Base-by-base conservation (phyloP, 2,329 filamentous ascomycete species). In the Xylaria sp. region DNA sequence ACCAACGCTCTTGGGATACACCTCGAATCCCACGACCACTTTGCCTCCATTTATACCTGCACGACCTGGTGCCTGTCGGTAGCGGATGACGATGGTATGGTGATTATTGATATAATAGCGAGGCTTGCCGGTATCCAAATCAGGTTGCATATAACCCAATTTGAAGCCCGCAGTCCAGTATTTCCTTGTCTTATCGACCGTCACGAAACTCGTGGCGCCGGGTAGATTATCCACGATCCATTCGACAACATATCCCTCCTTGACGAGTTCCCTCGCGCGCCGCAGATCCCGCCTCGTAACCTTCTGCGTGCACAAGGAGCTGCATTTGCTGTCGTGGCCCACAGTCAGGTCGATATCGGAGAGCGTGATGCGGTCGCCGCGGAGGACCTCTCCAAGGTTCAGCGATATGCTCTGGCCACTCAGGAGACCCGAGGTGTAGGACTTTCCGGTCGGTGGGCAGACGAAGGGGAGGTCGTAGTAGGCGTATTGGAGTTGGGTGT, bases 221-320 rank as follows among this genome's bases (percentile, higher is more conserved):
- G 92, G 91, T 8, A 96, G 80, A 69, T 96, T 96, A 74, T 96
- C 91, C 64, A 94, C 89, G 66, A 96, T 95, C 92, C 91, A 96
- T 74, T 96, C 91, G 1, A 87, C 87, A n/a, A 94, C 86, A 72
- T 94, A 95, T 42, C 89, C 90, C 56, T 92, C 83, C 62, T 82
- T 83, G 46, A 96, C 87, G 69, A 96, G 76, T 63, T 92, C 80
- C 66, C 83, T 83, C 3, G 89, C 88, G 71, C 85, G 83, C 67
- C 82, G 80, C 59, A 95, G 74, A 52, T 87, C 88, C 51, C 79
- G 78, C 46, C 83, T 80, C 63, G 83, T 82, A 13, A 94, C 78
- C 57, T 87, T 80, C 54, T 81, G 81, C 44, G 82, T 88, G 76
- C 92, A 94, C 9, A 96, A 81, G 67, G 86, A 82, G 62, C 82